Conservation (phyloP, 768 basidiomycete species). For the Psilocybe azurescens region DNA sequence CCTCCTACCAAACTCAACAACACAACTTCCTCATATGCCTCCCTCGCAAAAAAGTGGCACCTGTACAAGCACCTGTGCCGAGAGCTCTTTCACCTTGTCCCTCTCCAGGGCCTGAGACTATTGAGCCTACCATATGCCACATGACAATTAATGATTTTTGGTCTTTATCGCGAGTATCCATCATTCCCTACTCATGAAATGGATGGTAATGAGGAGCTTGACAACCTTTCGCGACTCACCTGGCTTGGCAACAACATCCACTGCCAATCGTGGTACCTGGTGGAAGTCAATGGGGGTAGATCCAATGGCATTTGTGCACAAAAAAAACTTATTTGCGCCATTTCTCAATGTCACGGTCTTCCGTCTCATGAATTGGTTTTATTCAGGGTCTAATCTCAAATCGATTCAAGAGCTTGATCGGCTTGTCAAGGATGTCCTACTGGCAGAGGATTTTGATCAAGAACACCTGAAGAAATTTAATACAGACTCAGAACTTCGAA, state of each 20-base stretch:
- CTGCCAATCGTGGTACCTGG: too few species aligned
- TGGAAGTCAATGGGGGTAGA: too few species aligned
- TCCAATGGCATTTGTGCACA: background rate
- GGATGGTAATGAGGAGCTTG: constrained; percentile 22
- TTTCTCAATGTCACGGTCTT: constrained; percentile 28
- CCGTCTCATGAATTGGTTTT: constrained; percentile 28
- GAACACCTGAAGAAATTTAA: constrained; percentile 16
- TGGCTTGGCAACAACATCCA: background rate
- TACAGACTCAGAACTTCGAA: too few species aligned
- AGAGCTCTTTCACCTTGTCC: too few species aligned
- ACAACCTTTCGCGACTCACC: constrained; percentile 23
- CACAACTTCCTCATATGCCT: constrained; percentile 13
- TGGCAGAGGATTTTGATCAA: constrained; percentile 26
- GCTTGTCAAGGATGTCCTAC: constrained; percentile 30
- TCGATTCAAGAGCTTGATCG: constrained; percentile 25
- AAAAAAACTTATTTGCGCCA: constrained; percentile 16
- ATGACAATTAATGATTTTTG: too few species aligned
- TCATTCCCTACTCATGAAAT: constrained; percentile 19
- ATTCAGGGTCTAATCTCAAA: constrained; percentile 19
- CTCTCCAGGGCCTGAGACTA: too few species aligned
- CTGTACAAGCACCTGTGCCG: too few species aligned
- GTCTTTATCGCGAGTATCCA: too few species aligned
- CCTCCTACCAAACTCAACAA: constrained; percentile 13
- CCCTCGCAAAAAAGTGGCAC: too few species aligned
- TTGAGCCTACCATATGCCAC: too few species aligned